Evolutionary conservation across 1,139 yeast genomes (phyloP).

Genomic region (Hanseniaspora sp.): DNA sequence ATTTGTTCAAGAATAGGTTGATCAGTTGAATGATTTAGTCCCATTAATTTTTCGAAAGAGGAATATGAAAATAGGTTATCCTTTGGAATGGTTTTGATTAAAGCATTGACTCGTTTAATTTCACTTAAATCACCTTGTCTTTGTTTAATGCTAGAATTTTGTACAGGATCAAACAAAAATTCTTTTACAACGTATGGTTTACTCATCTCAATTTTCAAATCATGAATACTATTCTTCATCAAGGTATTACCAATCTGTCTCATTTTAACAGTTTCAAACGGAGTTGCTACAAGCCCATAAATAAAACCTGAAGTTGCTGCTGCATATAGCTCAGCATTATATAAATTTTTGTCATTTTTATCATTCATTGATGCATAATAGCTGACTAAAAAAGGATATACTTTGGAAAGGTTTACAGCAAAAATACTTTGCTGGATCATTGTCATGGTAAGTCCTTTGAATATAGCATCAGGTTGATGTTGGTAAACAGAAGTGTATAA

Average conservation of each 20-base stretch:
- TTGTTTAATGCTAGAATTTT: neutral
- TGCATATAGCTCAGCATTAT: slow-evolving; percentile 46
- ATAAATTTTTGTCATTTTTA: neutral
- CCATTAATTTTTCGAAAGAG: neutral
- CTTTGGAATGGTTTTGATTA: neutral
- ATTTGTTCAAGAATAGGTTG: neutral
- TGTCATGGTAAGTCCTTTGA: slow-evolving; percentile 4
- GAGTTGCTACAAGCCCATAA: slow-evolving; percentile 75
- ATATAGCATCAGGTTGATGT: neutral
- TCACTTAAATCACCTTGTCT: neutral
- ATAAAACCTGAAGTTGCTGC: slow-evolving; percentile 74
- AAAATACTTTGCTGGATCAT: slow-evolving; percentile 1
- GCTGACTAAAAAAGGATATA: neutral
- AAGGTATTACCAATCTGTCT: slow-evolving; percentile 50
- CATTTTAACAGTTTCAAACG: slow-evolving; percentile 80
- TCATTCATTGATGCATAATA: neutral
- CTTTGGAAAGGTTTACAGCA: neutral
- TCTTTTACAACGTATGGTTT: slow-evolving; percentile 2
- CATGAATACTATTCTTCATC: slow-evolving; percentile 17
- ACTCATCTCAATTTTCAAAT: neutral
- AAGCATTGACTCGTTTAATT: neutral
- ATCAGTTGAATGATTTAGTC: neutral
- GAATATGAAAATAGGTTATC: neutral
- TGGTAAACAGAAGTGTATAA: slow-evolving; percentile 21
- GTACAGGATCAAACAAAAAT: neutral